Evolutionary conservation across 1,139 yeast species (phyloP).

Genomic region (Magnusiomyces sp.): DNA sequence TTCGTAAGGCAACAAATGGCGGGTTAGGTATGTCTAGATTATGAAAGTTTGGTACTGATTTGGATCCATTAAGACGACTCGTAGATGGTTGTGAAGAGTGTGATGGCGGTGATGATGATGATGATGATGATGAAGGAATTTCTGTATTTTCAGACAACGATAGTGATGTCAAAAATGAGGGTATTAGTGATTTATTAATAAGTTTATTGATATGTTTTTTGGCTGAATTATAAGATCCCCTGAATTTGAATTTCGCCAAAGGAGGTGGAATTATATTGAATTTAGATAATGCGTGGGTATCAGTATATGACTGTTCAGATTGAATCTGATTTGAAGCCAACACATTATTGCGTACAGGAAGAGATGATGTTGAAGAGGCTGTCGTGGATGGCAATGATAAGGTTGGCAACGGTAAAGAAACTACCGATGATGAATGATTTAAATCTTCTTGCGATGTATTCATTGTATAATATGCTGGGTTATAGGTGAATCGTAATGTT

Average conservation of each 20-base stretch:
- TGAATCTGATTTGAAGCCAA: too few relatives aligned
- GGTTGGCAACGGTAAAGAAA: too few relatives aligned
- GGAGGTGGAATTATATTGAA: not conserved
- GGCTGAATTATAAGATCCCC: conserved; percentile 10
- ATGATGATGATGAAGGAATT: conserved; percentile 10
- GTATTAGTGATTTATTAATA: conserved; percentile 16
- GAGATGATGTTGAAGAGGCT: too few relatives aligned
- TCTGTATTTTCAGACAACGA: conserved; percentile 10
- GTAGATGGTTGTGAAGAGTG: conserved; percentile 8
- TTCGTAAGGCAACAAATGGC: not conserved
- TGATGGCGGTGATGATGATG: conserved; percentile 14
- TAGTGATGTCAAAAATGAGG: conserved; percentile 16
- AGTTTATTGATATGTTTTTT: conserved; percentile 14
- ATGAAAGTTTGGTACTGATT: not conserved
- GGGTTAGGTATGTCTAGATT: not conserved
- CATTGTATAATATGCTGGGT: too few relatives aligned
- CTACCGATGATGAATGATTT: too few relatives aligned
- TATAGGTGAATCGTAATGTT: too few relatives aligned
- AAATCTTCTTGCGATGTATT: too few relatives aligned
- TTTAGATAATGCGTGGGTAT: too few relatives aligned
- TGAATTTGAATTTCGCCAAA: conserved; percentile 10
- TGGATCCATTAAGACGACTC: not conserved
- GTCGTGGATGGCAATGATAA: too few relatives aligned
- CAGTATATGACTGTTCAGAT: too few relatives aligned
- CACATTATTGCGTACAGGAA: too few relatives aligned